Base-by-base conservation (phyloP, 164 flowering plant species). In the Stephania cephalantha region DNA sequence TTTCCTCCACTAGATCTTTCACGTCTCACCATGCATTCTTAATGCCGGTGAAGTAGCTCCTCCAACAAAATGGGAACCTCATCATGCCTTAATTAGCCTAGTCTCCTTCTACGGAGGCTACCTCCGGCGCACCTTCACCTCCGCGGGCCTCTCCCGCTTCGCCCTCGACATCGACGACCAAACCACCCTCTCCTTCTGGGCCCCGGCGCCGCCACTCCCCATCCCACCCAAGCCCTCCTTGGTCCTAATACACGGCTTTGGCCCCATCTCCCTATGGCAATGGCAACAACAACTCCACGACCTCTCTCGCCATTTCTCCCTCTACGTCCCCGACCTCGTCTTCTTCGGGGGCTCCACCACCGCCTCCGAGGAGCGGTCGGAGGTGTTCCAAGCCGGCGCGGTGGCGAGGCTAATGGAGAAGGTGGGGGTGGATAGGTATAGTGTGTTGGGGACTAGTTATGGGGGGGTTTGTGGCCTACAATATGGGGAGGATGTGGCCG, bases 311-410 rank as follows among this genome's bases (percentile, higher is more conserved):
- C 52, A 71, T 35, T 93, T 87, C 87, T 73, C 85, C 77, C 74
- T 94, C 48, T 91, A 88, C 85, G 87, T 89, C 25, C 98, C 98
- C 12, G 93, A 91, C 78, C 86, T 90, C 30, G 64, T 93, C 73
- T 93, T 90, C 84, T 93, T 91, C 82, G 95, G 97, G 0, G 79
- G 67, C 7, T 94, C 98, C 15, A 70, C 80, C 18, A 86, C 94
- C 6, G 75, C 20, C 1, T 86, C 87, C 13, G 2, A 81, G 11
- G 87, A 88, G 25, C 66, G 97, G 31, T 77, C 85, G 11, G 97
- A 91, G 85, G 44, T 78, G 3, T 94, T 91, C 69, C 98, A 91
- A 81, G 95, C 94, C 4, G 77, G 13, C 42, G 85, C 81, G 15
- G 53, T 94, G 8, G 88, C 76, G 69, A 84, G 81, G 46, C 69